Base-by-base conservation (phyloP, 2,329 filamentous ascomycete species). In the Talaromyces piceae region DNA sequence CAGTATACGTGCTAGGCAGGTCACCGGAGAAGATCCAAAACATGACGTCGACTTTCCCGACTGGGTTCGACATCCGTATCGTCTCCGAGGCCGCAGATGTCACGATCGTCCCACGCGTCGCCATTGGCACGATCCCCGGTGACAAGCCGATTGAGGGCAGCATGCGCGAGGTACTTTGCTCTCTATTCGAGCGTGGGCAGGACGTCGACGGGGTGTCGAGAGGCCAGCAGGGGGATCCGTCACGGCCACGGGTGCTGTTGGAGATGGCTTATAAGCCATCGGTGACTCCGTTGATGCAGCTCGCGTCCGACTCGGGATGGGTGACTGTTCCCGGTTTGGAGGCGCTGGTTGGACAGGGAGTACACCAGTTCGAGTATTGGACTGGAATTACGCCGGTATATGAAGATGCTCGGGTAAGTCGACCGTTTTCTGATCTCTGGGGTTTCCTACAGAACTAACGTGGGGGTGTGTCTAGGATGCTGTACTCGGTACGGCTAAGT, bases 241-340 rank as follows among this genome's bases (percentile, higher is more conserved):
- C 70, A 47, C 69, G 68, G 5, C 70, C 69, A 23, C 78, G 80
- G 18, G 80, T 93, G 11, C 71, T 97, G 54, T 72, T 97, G 3
- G 93, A 98, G 69, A 95, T 98, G 91, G 91, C 93, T 2, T 98
- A 98, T 70, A 94, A 91, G 69, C 93, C 93, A 18, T 76, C 80
- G 0, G 79, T 87, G 48, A 98, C 93, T 4, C 81, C 85, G 6
- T 70, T 95, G 58, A 96, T 97, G 83, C 79, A 87, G 65, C 73
- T 96, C 64, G 91, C 91, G 2, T 77, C 83, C 60, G 80, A 86
- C 58, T 80, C 80, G 11, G 84, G 85, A 3, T 98, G 93, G 93
- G 78, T 73, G 51, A 89, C 86, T 2, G 85, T 97, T 56, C 84
- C 89, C 6, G 93, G 93, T 0, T 70, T 96, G 33, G 93, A 98